phyloP scores from a whole-genome alignment of 2,329 filamentous ascomycete species.

The Phaeomoniella chlamydospora region DNA sequence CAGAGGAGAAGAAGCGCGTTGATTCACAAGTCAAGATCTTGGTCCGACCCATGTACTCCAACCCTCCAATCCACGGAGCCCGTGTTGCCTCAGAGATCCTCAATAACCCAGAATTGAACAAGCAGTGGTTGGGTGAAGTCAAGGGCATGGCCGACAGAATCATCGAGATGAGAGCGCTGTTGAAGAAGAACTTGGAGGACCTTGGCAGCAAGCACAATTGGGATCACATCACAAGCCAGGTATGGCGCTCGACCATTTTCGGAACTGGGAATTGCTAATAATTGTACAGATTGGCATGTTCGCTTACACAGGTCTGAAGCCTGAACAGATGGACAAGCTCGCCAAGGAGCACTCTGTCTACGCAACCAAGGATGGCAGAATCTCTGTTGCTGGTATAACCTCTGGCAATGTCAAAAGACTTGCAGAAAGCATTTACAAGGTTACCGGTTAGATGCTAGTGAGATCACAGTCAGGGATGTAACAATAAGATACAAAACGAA shows the following conservation, averaged over 20 bases:
- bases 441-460: constrained; percentile 32
- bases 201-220: constrained; percentile 94
- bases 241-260: constrained; percentile 10
- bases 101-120: constrained; percentile 68
- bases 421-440: constrained; percentile 35
- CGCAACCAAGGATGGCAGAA: constrained; percentile 61
- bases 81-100: constrained; percentile 88
- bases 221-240: constrained; percentile 92
- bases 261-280: no score
- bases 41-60: constrained; percentile 93
- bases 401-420: constrained; percentile 33
- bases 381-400: constrained; percentile 35
- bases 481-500: no score
- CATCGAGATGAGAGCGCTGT: constrained; percentile 89
- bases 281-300: constrained; percentile 88
- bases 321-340: constrained; percentile 81
- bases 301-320: constrained; percentile 84
- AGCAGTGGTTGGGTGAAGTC: constrained; percentile 92
- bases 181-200: constrained; percentile 90
- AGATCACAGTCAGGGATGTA: no score
- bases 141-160: constrained; percentile 99
- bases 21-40: constrained; percentile 98
- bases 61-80: constrained; percentile 91
- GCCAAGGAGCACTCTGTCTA: constrained; percentile 97
- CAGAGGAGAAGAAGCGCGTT: constrained; percentile 86